Evolutionary conservation across 768 basidiomycete genomes (phyloP).

Genomic region (Melanogaster broomeanus): DNA sequence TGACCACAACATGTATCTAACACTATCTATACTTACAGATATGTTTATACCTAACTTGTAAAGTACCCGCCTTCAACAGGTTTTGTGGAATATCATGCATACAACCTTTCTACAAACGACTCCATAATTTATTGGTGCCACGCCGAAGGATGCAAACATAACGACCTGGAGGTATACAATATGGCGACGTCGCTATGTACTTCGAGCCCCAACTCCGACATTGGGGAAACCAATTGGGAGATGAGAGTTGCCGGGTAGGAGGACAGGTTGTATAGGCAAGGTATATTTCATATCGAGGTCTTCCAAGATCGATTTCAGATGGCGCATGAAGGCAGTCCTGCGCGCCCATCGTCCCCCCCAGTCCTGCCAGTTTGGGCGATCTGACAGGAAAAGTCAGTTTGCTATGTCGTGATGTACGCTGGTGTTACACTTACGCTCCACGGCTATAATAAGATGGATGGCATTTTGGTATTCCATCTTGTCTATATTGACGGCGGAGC

Average conservation of each 20-base stretch:
- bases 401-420: not conserved
- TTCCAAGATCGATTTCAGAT: slow-evolving; percentile 69
- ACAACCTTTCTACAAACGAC: not conserved
- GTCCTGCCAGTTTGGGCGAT: slow-evolving; percentile 84
- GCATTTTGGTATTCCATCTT: slow-evolving; percentile 80
- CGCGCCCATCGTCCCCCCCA: slow-evolving; percentile 82
- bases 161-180: not conserved
- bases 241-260: slow-evolving; percentile 41
- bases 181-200: slow-evolving; percentile 3
- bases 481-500: slow-evolving; percentile 66
- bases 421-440: slow-evolving; percentile 60
- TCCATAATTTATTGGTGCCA: not conserved
- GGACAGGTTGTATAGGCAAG: slow-evolving; percentile 71
- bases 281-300: slow-evolving; percentile 73
- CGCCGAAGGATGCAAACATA: not conserved
- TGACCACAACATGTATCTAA: not conserved
- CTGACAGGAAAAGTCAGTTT: slow-evolving; percentile 32
- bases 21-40: slow-evolving; percentile 3
- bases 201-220: slow-evolving; percentile 9
- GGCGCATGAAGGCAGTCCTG: slow-evolving; percentile 74
- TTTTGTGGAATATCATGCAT: not conserved
- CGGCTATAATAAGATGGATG: slow-evolving; percentile 61
- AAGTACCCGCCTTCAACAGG: slow-evolving; percentile 40
- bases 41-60: slow-evolving; percentile 9
- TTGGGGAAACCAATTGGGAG: not conserved